A percentile compares a stretch with the other conserved stretches of the same genome.
phyloP scores from a whole-genome alignment of 257 asterid species.

The Fraxinus americana region DNA sequence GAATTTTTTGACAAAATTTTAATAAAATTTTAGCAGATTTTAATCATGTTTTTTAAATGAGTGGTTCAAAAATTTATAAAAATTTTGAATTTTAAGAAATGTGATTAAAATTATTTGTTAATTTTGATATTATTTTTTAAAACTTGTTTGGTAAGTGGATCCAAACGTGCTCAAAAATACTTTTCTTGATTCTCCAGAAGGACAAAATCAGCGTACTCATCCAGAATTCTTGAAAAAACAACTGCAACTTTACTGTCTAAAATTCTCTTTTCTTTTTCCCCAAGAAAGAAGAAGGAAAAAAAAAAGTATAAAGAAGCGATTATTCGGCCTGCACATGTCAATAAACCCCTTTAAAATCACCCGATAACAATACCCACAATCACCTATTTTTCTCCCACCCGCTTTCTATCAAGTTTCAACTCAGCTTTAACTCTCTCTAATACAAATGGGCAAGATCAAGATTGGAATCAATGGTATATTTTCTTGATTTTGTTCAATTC shows the following conservation, averaged over 20 bases:
- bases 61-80: too few species aligned
- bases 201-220: constrained; percentile 26
- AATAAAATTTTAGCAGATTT: too few species aligned
- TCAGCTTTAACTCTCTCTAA: constrained; percentile 4
- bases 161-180: background rate
- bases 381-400: background rate
- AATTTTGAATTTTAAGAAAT: too few species aligned
- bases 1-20: too few species aligned
- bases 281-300: constrained; percentile 50
- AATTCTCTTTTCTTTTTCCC: constrained; percentile 33
- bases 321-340: constrained; percentile 23
- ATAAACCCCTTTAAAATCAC: constrained; percentile 19
- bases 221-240: constrained; percentile 11
- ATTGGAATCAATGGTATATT: constrained; percentile 74
- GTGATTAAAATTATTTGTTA: too few species aligned
- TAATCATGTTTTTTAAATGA: too few species aligned
- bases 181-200: background rate
- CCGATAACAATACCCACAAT: constrained; percentile 32
- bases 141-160: too few species aligned
- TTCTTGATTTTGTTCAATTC: background rate
- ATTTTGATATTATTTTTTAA: too few species aligned
- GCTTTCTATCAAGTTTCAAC: background rate
- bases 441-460: constrained; percentile 63
- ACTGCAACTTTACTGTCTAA: background rate
- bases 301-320: constrained; percentile 27